These are phyloP conservation scores for Colletotrichum musicola DNA, from an alignment of 2,329 filamentous ascomycete genomes.

Conservation along the genomic window DNA sequence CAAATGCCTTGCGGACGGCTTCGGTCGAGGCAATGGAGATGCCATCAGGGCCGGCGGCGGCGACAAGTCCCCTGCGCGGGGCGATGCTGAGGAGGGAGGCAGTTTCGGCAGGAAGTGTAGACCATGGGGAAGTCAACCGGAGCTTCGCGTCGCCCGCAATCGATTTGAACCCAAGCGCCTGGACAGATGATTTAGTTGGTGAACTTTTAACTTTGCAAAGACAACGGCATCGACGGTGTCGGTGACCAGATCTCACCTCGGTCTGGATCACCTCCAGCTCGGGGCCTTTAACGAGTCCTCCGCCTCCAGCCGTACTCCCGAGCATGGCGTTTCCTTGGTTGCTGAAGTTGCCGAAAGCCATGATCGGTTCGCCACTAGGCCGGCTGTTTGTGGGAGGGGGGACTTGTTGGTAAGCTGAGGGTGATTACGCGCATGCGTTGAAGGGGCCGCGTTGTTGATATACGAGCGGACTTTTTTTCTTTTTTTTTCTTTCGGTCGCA, in stretches of 20 bases:
- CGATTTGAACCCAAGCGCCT: conserved; percentile 84
- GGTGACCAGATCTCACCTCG: conserved; percentile 68
- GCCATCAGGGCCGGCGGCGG: conserved; percentile 86
- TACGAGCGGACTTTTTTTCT: conserved; percentile 4
- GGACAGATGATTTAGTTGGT: conserved; percentile 41
- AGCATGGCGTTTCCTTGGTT: conserved; percentile 59
- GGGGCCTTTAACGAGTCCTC: conserved; percentile 62
- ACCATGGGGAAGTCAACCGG: conserved; percentile 84
- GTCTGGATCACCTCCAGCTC: conserved; percentile 85
- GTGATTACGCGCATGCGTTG: conserved; percentile 42
- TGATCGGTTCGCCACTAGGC: conserved; percentile 56
- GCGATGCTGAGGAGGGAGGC: conserved; percentile 89
- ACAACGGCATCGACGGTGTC: conserved; percentile 38
- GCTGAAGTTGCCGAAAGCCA: conserved; percentile 73
- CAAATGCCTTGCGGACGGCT: conserved; percentile 81
- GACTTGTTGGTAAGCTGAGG: conserved; percentile 46
- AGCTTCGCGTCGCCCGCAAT: conserved; percentile 86
- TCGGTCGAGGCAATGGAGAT: conserved; percentile 84
- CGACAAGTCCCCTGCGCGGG: conserved; percentile 82
- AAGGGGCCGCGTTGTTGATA: conserved; percentile 26
- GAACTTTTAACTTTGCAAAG: conserved; percentile 17
- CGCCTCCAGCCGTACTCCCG: conserved; percentile 55
- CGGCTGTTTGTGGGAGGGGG: conserved; percentile 42
- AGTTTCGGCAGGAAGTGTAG: conserved; percentile 78
- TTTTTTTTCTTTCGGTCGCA: conserved; percentile 7